Evolutionary conservation across 805 yeast genomes (phyloP).

Genomic region (Yamadazyma kitorensis): DNA sequence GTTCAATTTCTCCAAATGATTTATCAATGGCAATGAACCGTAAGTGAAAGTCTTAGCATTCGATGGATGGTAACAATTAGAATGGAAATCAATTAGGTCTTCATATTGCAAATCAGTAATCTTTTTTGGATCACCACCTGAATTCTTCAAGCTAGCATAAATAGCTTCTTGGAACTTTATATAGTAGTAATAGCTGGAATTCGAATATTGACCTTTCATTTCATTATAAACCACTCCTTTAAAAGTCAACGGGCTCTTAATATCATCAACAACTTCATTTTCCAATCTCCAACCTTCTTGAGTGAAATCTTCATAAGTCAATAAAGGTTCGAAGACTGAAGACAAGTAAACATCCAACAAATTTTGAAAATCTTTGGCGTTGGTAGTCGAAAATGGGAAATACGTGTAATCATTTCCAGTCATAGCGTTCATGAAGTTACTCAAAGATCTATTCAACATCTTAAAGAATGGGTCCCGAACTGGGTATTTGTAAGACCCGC

Average conservation of each 20-base stretch:
- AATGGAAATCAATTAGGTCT: constrained; percentile 77
- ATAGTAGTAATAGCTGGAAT: constrained; percentile 81
- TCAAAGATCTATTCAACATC: constrained; percentile 90
- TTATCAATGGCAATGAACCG: constrained; percentile 67
- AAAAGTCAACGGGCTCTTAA: constrained; percentile 59
- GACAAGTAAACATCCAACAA: constrained; percentile 86
- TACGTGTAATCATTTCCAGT: constrained; percentile 96
- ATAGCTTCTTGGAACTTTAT: constrained; percentile 78
- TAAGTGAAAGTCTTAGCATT: constrained; percentile 85
- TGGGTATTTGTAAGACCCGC: constrained; percentile 90
- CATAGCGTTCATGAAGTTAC: constrained; percentile 98
- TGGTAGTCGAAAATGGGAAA: constrained; percentile 95
- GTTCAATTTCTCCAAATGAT: constrained; percentile 58
- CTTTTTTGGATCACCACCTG: constrained; percentile 89
- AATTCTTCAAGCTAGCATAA: constrained; percentile 80
- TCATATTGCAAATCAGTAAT: constrained; percentile 75
- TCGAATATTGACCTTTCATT: constrained; percentile 96
- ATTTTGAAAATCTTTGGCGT: constrained; percentile 73
- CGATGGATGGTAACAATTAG: constrained; percentile 79
- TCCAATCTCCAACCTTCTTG: constrained; percentile 99
- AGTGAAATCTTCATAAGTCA: constrained; percentile 74
- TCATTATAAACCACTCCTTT: constrained; percentile 98
- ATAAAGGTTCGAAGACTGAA: constrained; percentile 77
- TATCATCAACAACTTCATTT: constrained; percentile 58
- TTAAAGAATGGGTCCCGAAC: constrained; percentile 97